These are phyloP conservation scores for Tolypocladium amazonense DNA, from an alignment of 2,329 filamentous ascomycete genomes.

Conservation along the genomic window DNA sequence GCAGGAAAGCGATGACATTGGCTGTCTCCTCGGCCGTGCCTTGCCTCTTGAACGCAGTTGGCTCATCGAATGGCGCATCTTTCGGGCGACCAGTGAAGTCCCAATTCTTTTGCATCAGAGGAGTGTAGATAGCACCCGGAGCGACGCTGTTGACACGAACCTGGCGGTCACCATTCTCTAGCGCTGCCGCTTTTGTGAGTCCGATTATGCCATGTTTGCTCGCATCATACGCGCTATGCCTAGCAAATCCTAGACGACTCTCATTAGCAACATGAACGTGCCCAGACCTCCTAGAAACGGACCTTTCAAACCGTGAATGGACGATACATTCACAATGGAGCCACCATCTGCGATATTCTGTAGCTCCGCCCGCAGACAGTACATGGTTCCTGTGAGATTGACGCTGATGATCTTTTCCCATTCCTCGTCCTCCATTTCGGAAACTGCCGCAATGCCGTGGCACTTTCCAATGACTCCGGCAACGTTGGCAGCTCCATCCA, in stretches of 20 bases:
- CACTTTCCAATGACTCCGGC: slow-evolving; percentile 37
- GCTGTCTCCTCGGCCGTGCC: slow-evolving; percentile 37
- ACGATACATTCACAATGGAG: slow-evolving; percentile 48
- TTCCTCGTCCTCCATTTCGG: slow-evolving; percentile 31
- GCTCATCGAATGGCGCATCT: slow-evolving; percentile 30
- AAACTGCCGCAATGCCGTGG: slow-evolving; percentile 26
- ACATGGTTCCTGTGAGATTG: slow-evolving; percentile 38
- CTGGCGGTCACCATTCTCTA: slow-evolving; percentile 26
- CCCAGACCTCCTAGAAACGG: neutral
- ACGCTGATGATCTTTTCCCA: slow-evolving; percentile 35
- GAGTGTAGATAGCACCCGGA: slow-evolving; percentile 36
- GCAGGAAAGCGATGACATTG: slow-evolving; percentile 34
- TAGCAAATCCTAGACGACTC: slow-evolving; percentile 14
- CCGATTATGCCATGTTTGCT: slow-evolving; percentile 25
- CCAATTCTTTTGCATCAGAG: slow-evolving; percentile 33
- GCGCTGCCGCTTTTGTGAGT: slow-evolving; percentile 19
- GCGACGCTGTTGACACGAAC: slow-evolving; percentile 33
- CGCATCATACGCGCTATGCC: slow-evolving; percentile 20
- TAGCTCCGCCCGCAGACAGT: slow-evolving; percentile 33
- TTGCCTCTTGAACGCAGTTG: slow-evolving; percentile 28
- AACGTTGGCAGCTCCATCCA: slow-evolving; percentile 43
- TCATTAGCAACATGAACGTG: neutral
- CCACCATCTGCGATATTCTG: slow-evolving; percentile 35
- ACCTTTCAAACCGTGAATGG: slow-evolving; percentile 33
- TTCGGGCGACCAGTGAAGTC: slow-evolving; percentile 18